Base-by-base conservation (phyloP, 1,139 yeast genomes). In the Blastobotrys illinoisensis region DNA sequence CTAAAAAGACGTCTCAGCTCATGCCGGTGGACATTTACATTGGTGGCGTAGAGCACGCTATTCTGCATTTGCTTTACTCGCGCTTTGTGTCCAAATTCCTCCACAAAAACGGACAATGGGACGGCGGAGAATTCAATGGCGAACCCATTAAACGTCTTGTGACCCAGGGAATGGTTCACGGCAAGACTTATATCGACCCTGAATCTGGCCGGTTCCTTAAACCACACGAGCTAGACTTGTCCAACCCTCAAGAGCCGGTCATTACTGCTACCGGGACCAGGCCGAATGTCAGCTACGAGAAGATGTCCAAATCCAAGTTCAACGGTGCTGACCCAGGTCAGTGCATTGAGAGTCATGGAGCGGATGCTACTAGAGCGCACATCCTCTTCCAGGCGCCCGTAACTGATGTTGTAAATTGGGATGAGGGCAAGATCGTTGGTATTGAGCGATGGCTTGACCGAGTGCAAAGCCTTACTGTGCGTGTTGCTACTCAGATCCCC, bases 141-240 rank as follows among this genome's bases (percentile, higher is more conserved):
- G 99, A 93, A 66, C 98, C 99, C 0, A 82, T 93, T 63, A 79
- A 74, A 53, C 81, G 80, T 57, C 74, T 93, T 46, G 84, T 93
- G 1, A 91, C 98, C 1, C 99, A 91, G 67, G 99, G 99, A 14
- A 93, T 93, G 99, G 99, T 93, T 3, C 97, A 91, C 61, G 98
- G 98, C 1, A 83, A 81, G 65, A 93, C 99, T 0, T 87, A 70
- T 62, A 75, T 78, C 11, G 86, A 90, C 62, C 95, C 97, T 1
- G 71, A 70, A 0, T 85, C 79, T 46, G 95, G 93, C 0, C 74
- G 82, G 56, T 91, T 86, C 65, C 74, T 93, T 60, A 88, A 81
- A 61, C 95, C 95, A 0, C 82, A 84, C 1, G 97, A 93, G 62
- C 65, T 85, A 16, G 85, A 80, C 53, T 57, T 72, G 1, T 50